Evolutionary conservation across 352 stramenopile species (phyloP), one percentile per base, ranked within the genome.

Genomic region (Pythium plurisporium): DNA sequence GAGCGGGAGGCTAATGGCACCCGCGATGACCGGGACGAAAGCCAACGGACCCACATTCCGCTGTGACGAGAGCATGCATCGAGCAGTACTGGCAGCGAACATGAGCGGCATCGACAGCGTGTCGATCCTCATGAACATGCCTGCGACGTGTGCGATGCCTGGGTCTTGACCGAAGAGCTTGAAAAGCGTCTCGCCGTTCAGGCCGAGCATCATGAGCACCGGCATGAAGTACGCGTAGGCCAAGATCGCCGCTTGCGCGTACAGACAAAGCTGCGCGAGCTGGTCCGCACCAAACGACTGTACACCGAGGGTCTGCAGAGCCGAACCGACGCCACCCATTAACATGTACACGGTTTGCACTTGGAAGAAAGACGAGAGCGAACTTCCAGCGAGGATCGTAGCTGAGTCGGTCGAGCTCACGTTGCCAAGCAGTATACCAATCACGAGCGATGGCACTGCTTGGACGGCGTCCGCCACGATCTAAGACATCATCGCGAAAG

Each of bases 201-300:
- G 38, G 6, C 31, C 25, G 0, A 76, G 33, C 7, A 64, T 1
- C 4, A 43, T 9, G 1, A 50, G 17, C 19, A 70, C 54, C 2
- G 67, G 61, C 4, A 69, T 11, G 17, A 27, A 54, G 33, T 64
- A 54, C 17, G 44, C 30, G 29, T 57, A 63, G 4, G 65, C 27
- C 15, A 81, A 1, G 4, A 78, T 20, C 1, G 62, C 73, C 0
- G 75, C 69, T 45, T 86, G 75, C 0, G 52, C 62, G 27, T 71
- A 77, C 6, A 83, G 23, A 37, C 75, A 79, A n/a, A 83, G 30
- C 54, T 86, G 70, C 2, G 46, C 34, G 7, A 53, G 49, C 23
- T 69, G 61, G 34, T 72, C 71, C n/a, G 57, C 69, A 7, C 73
- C 73, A 25, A 63, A 71, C 4, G 66, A 62, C 36, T 86, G 73